A percentile compares a stretch with the other conserved stretches of the same genome.
Conservation (phyloP, 2,329 filamentous ascomycete genomes). For the Monilinia fructicola region DNA sequence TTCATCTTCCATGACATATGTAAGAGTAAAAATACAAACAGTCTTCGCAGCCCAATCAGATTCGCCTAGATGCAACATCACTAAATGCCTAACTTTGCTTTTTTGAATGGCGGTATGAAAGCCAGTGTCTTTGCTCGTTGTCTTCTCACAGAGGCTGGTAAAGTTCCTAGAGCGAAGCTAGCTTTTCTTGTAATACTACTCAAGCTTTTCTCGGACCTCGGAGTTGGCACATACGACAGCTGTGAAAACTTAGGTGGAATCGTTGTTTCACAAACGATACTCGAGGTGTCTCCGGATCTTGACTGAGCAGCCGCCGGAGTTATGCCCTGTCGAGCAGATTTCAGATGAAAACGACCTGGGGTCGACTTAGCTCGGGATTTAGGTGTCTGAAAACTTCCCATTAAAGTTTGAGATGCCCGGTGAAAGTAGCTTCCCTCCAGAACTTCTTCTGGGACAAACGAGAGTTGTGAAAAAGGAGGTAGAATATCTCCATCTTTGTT, state of each 20-base stretch:
- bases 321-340: no score
- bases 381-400: background rate
- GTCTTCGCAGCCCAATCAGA: background rate
- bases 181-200: constrained; percentile 18
- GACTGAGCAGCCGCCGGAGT: constrained; percentile 3
- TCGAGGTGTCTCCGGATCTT: background rate
- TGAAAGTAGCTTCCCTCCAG: constrained; percentile 21
- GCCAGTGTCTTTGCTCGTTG: constrained; percentile 15
- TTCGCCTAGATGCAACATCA: background rate
- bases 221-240: background rate
- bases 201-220: constrained; percentile 18
- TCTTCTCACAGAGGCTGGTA: constrained; percentile 19
- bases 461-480: constrained; percentile 19
- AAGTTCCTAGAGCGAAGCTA: constrained; percentile 14
- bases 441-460: constrained; percentile 12
- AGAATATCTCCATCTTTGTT: background rate
- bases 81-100: background rate
- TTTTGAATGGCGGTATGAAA: constrained; percentile 22
- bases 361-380: constrained; percentile 19
- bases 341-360: background rate
- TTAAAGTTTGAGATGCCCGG: constrained; percentile 23
- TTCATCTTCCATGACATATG: background rate
- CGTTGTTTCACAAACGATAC: background rate
- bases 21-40: background rate
- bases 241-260: background rate